Conservation (phyloP, 345 rosid species). For the Ceriops decandra region DNA sequence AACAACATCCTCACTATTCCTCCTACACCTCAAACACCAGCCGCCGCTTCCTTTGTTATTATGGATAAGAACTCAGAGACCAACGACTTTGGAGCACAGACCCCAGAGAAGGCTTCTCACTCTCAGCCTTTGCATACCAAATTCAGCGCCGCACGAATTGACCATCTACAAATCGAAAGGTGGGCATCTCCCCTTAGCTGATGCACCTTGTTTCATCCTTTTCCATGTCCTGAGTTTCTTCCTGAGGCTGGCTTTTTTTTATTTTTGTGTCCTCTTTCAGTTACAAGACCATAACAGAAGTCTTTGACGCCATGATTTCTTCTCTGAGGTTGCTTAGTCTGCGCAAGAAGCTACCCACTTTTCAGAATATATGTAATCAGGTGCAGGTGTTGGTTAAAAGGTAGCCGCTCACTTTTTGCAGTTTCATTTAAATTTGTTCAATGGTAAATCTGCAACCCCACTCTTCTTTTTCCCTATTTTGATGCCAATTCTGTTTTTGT, state of each 20-base stretch:
- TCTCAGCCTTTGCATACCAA: slow-evolving; percentile 10
- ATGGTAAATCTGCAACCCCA: not conserved
- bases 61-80: slow-evolving; percentile 9
- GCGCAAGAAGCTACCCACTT: slow-evolving; percentile 35
- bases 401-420: slow-evolving; percentile 20
- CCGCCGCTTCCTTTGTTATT: slow-evolving; percentile 7
- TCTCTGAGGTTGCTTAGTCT: slow-evolving; percentile 45
- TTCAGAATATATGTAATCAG: slow-evolving; percentile 40
- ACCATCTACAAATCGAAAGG: slow-evolving; percentile 20
- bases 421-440: not conserved
- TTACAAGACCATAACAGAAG: slow-evolving; percentile 27
- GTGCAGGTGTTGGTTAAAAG: slow-evolving; percentile 42
- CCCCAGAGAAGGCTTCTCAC: slow-evolving; percentile 35
- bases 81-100: slow-evolving; percentile 23
- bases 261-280: slow-evolving; percentile 14
- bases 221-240: too few relatives aligned
- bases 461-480: not conserved
- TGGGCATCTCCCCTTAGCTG: not conserved
- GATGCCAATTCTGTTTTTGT: not conserved
- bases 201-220: not conserved
- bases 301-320: slow-evolving; percentile 39
- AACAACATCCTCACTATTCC: not conserved
- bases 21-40: slow-evolving; percentile 11
- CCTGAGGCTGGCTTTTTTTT: too few relatives aligned
- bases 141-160: slow-evolving; percentile 12